Base-by-base conservation (phyloP, 73 alveolate genomes). In the Strombidium stylifer region DNA sequence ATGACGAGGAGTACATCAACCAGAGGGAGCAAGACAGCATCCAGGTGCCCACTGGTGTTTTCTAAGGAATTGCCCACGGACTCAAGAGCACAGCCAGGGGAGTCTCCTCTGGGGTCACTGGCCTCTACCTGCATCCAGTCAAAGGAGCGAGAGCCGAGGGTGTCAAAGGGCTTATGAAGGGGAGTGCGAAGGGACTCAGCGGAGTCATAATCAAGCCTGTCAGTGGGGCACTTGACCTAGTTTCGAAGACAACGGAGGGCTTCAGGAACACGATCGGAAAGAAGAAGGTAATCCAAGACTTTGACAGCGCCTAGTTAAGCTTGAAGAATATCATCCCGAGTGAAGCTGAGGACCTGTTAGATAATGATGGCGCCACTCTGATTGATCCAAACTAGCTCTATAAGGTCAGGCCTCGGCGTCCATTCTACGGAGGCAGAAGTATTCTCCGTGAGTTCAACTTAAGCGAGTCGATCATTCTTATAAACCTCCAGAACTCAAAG, bases 171-270 rank as follows among this genome's bases (percentile, higher is more conserved):
- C 66, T 95, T 39, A 3, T 87, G n/a, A 86, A 76, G 41, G 99
- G 98, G 3, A 82, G 93, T 12, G 81, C 85, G 47, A 51, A 75
- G 69, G 99, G 99, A 14, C 62, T 94, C 14, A 58, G 92, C 36
- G 98, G 99, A 15, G 60, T 93, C 14, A 67, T 93, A 7, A 71
- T 95, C 25, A 84, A 95, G 36, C 99, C 99, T 23, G 57, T 89
- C 5, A 60, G 89, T 24, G 97, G 97, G 11, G 90, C 86, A 15
- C 46, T 89, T 10, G 97, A 96, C 71, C 86, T 96, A 28, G 93
- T 97, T 18, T 85, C 98, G 4, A 96, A 96, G 73, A 94, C 99
- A 16, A 87, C 99, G 0, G 99, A 96, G 60, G 99, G 99, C 23
- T 80, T 96, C 11, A 96, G 92, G 56, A 94, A 96, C 85, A 90